These are phyloP conservation scores for Didymella exigua DNA, from an alignment of 2,329 filamentous ascomycete species.

Conservation along the genomic window DNA sequence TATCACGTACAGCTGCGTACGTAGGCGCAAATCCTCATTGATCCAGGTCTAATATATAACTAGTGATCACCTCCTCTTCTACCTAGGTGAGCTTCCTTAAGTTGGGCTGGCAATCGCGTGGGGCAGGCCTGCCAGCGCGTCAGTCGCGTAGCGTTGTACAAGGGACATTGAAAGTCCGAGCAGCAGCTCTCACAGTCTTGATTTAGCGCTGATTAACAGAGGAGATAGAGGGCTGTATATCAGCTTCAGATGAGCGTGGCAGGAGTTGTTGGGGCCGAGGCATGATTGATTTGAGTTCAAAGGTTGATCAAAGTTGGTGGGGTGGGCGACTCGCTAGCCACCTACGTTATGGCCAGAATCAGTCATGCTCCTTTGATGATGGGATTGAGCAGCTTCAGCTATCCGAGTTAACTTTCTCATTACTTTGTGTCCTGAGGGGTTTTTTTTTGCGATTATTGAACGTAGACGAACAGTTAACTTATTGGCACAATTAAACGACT, in stretches of 20 bases:
- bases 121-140: not conserved
- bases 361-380: too few relatives aligned
- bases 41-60: not conserved
- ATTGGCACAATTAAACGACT: not conserved
- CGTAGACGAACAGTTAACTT: not conserved
- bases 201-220: not conserved
- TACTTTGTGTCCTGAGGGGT: too few relatives aligned
- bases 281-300: not conserved
- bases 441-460: not conserved
- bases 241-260: not conserved
- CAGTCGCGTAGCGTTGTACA: not conserved
- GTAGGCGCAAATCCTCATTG: not conserved
- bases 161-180: not conserved
- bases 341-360: too few relatives aligned
- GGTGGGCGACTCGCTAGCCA: not conserved
- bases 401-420: too few relatives aligned
- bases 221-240: not conserved
- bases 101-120: not conserved
- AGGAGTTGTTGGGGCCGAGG: not conserved
- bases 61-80: not conserved
- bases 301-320: not conserved
- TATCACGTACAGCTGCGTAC: not conserved
- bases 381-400: too few relatives aligned
- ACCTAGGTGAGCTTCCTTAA: not conserved
- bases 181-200: not conserved